These are phyloP conservation scores for Paramecium pentaurelia DNA, from an alignment of 73 alveolate species.

Conservation along the genomic window DNA sequence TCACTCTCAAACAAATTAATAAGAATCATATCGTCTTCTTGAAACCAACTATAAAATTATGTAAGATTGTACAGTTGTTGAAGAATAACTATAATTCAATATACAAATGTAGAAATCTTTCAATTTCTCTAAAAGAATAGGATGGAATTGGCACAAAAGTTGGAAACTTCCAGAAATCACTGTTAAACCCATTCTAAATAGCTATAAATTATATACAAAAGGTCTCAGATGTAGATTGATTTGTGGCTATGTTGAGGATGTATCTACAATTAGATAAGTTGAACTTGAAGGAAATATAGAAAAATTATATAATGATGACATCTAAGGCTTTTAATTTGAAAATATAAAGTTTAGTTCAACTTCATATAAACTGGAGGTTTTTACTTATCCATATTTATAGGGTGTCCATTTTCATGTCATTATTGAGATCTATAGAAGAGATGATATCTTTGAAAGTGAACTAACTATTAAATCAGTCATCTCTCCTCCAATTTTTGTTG, in stretches of 20 bases:
- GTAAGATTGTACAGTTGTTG: neutral
- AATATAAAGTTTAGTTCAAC: slow-evolving; percentile 17
- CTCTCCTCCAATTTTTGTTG: neutral
- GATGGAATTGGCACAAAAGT: slow-evolving; percentile 52
- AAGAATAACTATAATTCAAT: neutral
- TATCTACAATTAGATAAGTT: neutral
- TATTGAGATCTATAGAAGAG: neutral
- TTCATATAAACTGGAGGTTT: slow-evolving; percentile 1
- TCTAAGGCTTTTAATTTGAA: neutral
- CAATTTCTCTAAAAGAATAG: slow-evolving; percentile 10
- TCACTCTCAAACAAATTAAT: neutral
- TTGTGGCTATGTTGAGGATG: slow-evolving; percentile 3
- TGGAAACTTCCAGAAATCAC: slow-evolving; percentile 27
- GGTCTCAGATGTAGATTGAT: neutral
- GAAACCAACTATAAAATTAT: neutral
- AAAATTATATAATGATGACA: neutral
- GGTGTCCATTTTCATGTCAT: slow-evolving; percentile 34
- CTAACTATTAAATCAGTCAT: neutral
- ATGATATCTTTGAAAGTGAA: neutral
- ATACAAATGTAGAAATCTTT: neutral
- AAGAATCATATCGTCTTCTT: neutral
- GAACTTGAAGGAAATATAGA: neutral
- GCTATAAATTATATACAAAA: neutral
- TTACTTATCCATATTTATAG: neutral
- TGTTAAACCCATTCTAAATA: neutral